Percentiles rank a stretch among this genome's conserved stretches.
Conservation (phyloP, 495 filamentous ascomycete genomes). For the Penicillium paxilli region DNA sequence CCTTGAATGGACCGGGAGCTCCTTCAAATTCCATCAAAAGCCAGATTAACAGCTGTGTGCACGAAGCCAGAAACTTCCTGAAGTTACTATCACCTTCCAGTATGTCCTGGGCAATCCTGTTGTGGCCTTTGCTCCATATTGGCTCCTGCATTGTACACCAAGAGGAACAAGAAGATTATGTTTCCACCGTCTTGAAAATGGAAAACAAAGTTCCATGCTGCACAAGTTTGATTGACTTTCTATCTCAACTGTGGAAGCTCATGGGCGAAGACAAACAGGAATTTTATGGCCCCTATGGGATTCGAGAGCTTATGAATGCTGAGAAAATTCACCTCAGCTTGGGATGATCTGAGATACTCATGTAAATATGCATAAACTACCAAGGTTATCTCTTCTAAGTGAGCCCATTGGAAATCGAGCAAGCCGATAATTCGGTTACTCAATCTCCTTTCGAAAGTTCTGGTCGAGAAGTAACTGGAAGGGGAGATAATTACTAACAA, state of each 20-base stretch:
- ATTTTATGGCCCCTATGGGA: neutral
- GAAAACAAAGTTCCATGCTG: neutral
- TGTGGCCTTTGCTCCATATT: neutral
- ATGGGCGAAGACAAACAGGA: too few species aligned
- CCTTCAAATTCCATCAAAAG: too few species aligned
- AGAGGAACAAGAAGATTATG: conserved; percentile 2
- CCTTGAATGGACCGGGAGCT: too few species aligned
- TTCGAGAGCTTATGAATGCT: neutral
- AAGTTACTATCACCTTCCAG: neutral
- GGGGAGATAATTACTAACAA: too few species aligned
- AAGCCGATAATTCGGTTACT: too few species aligned
- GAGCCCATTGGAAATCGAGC: too few species aligned
- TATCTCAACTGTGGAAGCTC: neutral
- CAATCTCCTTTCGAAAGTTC: too few species aligned
- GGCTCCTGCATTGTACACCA: neutral
- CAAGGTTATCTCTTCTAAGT: too few species aligned
- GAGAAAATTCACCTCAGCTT: neutral
- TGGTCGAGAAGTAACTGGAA: neutral
- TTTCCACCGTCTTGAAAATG: neutral
- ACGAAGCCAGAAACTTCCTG: neutral
- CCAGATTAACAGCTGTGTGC: too few species aligned
- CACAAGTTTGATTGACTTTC: neutral
- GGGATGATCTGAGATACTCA: neutral
- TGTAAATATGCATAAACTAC: too few species aligned
- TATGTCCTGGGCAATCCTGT: neutral